Percentiles rank a stretch among this genome's conserved stretches.
phyloP scores from a whole-genome alignment of 805 yeast genomes.

The Saccharomyces eubayanus region DNA sequence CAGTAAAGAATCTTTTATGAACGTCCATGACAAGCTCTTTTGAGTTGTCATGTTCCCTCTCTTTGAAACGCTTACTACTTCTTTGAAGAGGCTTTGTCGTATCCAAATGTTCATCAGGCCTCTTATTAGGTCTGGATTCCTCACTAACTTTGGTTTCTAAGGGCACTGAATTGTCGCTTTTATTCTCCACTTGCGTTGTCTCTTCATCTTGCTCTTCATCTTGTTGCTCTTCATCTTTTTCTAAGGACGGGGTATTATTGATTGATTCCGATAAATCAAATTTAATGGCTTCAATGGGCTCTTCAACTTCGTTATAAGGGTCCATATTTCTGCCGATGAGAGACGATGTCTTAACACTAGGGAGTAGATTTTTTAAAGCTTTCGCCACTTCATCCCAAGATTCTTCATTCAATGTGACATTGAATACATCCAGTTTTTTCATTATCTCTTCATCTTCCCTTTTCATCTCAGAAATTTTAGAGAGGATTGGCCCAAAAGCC shows the following conservation, averaged over 20 bases:
- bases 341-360: conserved; percentile 33
- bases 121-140: conserved; percentile 8
- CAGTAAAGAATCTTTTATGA: conserved; percentile 16
- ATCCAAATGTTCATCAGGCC: conserved; percentile 16
- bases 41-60: conserved; percentile 18
- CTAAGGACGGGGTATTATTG: not conserved
- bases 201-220: conserved; percentile 11
- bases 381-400: conserved; percentile 27
- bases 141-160: conserved; percentile 8
- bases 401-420: conserved; percentile 15
- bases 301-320: conserved; percentile 43
- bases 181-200: conserved; percentile 13
- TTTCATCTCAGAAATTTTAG: conserved; percentile 30
- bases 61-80: conserved; percentile 36
- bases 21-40: conserved; percentile 5
- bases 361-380: conserved; percentile 23
- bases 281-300: conserved; percentile 39
- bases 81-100: conserved; percentile 26
- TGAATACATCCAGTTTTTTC: conserved; percentile 27
- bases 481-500: conserved; percentile 21
- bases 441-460: conserved; percentile 32
- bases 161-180: conserved; percentile 8
- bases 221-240: conserved; percentile 3
- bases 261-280: conserved; percentile 22
- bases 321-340: conserved; percentile 37